Conservation (phyloP, 768 basidiomycete species). For the Trametes elegans region DNA sequence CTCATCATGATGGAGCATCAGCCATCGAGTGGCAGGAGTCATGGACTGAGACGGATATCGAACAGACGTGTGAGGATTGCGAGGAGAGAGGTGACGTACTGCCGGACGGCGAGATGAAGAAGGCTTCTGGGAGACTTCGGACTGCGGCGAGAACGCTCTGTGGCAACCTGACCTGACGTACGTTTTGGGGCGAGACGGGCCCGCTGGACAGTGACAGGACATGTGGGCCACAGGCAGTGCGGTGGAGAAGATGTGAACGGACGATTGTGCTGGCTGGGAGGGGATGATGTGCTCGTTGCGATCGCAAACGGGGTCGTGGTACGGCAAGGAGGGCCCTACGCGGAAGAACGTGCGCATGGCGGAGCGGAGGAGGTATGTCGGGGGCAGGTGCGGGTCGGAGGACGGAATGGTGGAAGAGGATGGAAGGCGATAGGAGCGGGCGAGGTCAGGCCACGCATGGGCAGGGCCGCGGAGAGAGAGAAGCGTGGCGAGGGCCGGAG, state of each 20-base stretch:
- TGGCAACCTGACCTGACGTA: conserved; percentile 4
- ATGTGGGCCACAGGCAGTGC: too few relatives aligned
- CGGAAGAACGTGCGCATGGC: neutral
- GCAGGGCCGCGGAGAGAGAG: neutral
- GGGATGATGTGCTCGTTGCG: conserved; percentile 7
- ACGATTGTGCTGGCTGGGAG: neutral
- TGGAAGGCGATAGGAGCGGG: neutral
- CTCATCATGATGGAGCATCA: too few relatives aligned
- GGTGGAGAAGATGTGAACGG: neutral
- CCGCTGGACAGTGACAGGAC: neutral
- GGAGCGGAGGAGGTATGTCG: conserved; percentile 3
- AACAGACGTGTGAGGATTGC: neutral
- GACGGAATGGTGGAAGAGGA: conserved; percentile 4
- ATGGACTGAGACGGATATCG: neutral
- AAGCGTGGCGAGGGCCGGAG: neutral
- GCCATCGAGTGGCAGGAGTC: neutral
- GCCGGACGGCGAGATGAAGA: conserved; percentile 15
- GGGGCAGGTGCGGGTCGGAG: conserved; percentile 3
- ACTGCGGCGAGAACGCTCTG: conserved; percentile 12
- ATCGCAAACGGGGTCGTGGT: conserved; percentile 8
- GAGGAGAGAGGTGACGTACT: conserved; percentile 7
- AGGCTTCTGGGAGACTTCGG: conserved; percentile 11
- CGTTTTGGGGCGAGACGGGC: neutral
- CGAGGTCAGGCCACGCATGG: too few relatives aligned
- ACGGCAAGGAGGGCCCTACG: conserved; percentile 1